Conservation (phyloP, 495 filamentous ascomycete genomes). For the Hamigera avellanea region DNA sequence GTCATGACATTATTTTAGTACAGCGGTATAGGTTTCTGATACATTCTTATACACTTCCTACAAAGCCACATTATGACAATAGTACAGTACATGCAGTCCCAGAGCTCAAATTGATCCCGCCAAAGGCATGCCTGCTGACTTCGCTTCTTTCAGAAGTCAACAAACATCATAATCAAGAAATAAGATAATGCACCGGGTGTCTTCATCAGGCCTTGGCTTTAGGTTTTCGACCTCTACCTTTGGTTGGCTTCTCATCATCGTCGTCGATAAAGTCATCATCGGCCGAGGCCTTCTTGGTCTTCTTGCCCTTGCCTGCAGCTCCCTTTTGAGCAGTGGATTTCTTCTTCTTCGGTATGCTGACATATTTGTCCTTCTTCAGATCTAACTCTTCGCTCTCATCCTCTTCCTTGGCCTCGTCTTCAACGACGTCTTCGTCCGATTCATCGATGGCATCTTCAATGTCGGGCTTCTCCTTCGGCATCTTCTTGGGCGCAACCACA, state of each 20-base stretch:
- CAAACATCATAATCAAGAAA: no score
- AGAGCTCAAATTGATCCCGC: no score
- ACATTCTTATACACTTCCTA: no score
- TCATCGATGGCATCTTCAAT: slow-evolving; percentile 94
- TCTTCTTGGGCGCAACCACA: slow-evolving; percentile 57
- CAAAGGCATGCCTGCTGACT: no score
- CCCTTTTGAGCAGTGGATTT: slow-evolving; percentile 24
- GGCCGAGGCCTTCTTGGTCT: slow-evolving; percentile 39
- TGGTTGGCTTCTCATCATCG: slow-evolving; percentile 42
- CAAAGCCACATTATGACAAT: no score
- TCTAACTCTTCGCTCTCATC: slow-evolving; percentile 63
- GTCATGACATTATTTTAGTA: no score
- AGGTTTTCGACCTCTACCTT: slow-evolving; percentile 30
- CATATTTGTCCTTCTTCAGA: slow-evolving; percentile 89
- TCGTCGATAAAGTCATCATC: slow-evolving; percentile 30
- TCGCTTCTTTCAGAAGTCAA: no score
- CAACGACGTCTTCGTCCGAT: slow-evolving; percentile 63
- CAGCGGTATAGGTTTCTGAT: no score
- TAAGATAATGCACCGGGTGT: no score
- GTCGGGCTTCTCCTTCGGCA: slow-evolving; percentile 71
- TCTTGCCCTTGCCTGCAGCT: slow-evolving; percentile 40
- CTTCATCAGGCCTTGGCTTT: no score
- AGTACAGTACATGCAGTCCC: no score
- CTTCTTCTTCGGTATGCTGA: slow-evolving; percentile 80
- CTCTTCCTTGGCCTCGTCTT: slow-evolving; percentile 47